Base-by-base conservation (phyloP, 225 moss, liverwort and hornwort species). In the Bryoerythrophyllum caledonicum region DNA sequence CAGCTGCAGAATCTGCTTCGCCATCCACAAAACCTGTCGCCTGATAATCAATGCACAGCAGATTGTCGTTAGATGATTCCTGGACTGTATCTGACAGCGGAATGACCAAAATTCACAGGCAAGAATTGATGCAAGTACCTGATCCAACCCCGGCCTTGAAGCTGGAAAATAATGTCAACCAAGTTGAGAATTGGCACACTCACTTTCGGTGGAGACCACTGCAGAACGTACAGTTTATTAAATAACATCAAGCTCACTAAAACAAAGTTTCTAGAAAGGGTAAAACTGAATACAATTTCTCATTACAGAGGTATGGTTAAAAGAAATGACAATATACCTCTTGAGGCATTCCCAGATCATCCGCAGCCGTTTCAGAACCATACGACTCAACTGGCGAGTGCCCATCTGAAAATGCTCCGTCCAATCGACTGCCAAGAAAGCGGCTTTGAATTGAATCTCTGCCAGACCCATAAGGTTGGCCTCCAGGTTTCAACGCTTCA, bases 11-110 rank as follows among this genome's bases (percentile, higher is more conserved):
- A 95, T 89, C 74, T 99, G 95, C 75, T 95, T 99, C 53, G 95
- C 99, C 79, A 99, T 93, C 99, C 99, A 99, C 73, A 95, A 82
- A 30, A 99, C 99, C 79, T 99, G 99, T 72, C 95, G 87, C 79
- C 99, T 88, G 74, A 13, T 76, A 72, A 76, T 23, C 74, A 71
- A 71, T 68, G 53, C 78, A 72, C 75, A 81, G 38, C 63, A 75
- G 51, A 46, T 57, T 71, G 41, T 74, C 1, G 15, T 57, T 67
- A 10, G n/a, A 57, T 52, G 30, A 57, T 55, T 51, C 61, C 56
- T 55, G 26, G 40, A 66, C 62, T 54, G 77, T 26, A 63, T 57
- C 61, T 60, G n/a, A 66, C 21, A 65, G 73, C n/a, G 34, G 9
- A 54, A 66, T 21, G 26, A 67, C 49, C 55, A 7, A 63, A 58